Evolutionary conservation across 208 protist species (phyloP), one percentile per base, ranked within the genome.

Genomic region (Strigomonas culicis): DNA sequence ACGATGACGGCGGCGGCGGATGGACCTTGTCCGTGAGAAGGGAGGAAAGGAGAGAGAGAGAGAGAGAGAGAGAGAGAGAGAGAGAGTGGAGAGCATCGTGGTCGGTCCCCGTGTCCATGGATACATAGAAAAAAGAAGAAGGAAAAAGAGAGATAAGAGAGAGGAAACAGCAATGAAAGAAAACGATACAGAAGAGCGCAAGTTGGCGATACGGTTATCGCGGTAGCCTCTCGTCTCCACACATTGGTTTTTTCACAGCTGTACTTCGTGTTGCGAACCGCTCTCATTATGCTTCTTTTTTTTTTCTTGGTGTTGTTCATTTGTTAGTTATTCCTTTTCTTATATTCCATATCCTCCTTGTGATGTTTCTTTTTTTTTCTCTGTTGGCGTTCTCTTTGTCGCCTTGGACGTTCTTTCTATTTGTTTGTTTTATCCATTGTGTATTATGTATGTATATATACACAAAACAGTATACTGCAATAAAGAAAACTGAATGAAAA

Each of bases 311-410:
- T 52, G 22, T 53, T 22, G 4, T 63, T 10, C 8, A 32, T 15
- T 61, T 61, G 4, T 65, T 52, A 46, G 4, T 21, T 47, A 22
- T 47, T 28, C 8, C 57, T 13, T 1, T 22, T 50, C 28, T 59
- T n/a, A 17, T 47, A 8, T 43, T 50, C 4, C 41, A 6, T 24
- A 4, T 59, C 2, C 46, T 6, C 50, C 1, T 28, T 11, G 53
- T 57, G 21, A 57, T 7, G 25, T 66, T 52, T 25, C 32, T 56
- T 53, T 66, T 46, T 56, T 66, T 63, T 49, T 74, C 34, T 28
- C 70, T 27, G 31, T 69, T 15, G 41, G 50, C 39, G n/a, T 8
- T 55, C 32, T 51, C 11, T n/a, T 70, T 30, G 59, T 51, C 25
- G 30, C 22, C 47, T 53, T 65, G 36, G 13, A 2, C 60, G 10